Percentiles rank a stretch among this genome's conserved stretches.
These are phyloP conservation scores for Didymella segeticola DNA, from an alignment of 2,329 filamentous ascomycete species.

Conservation along the genomic window DNA sequence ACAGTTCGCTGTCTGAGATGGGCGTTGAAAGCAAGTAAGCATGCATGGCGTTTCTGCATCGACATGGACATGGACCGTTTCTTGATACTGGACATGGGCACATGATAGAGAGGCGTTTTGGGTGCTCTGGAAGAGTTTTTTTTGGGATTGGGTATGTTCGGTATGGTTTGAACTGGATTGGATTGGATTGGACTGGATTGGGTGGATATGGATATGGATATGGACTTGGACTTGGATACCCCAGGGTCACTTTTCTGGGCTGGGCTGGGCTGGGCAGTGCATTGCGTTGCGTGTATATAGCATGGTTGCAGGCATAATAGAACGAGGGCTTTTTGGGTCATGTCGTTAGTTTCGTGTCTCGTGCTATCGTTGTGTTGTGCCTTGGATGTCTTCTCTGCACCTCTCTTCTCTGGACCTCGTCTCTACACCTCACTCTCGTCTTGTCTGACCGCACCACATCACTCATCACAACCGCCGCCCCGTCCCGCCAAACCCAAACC, in stretches of 20 bases:
- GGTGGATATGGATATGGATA: too few relatives aligned
- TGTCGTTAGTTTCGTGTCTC: conserved; percentile 1
- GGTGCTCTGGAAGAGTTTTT: neutral
- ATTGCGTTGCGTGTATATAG: neutral
- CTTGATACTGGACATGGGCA: neutral
- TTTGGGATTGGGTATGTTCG: neutral
- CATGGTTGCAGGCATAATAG: neutral
- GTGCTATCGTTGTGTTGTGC: neutral
- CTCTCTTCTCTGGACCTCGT: neutral
- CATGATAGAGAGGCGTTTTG: neutral
- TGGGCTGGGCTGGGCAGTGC: neutral
- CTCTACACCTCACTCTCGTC: too few relatives aligned
- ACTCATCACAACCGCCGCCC: conserved; percentile 34
- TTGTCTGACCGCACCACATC: too few relatives aligned
- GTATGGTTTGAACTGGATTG: neutral
- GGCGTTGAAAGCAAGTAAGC: too few relatives aligned
- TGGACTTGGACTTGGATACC: neutral
- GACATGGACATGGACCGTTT: too few relatives aligned
- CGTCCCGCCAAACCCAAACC: conserved; percentile 34
- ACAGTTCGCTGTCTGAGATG: too few relatives aligned
- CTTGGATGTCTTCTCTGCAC: neutral
- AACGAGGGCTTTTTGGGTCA: neutral
- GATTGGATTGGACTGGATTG: neutral
- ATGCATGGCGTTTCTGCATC: neutral
- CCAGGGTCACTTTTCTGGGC: neutral